Conservation (phyloP, 306 rosid genomes). For the Abrus precatorius region DNA sequence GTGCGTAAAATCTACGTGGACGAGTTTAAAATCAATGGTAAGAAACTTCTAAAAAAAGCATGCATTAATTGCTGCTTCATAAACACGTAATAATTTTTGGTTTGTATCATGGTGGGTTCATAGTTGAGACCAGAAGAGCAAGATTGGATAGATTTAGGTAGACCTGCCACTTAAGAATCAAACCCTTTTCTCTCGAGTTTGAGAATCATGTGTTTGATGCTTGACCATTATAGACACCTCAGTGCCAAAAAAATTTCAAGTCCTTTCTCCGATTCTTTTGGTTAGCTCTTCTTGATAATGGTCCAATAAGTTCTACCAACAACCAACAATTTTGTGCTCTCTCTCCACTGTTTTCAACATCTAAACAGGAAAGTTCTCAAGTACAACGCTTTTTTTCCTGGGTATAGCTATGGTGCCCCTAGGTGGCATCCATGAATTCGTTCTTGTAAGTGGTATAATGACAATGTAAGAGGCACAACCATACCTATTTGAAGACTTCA, state of each 20-base stretch:
- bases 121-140: constrained; percentile 31
- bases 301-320: constrained; percentile 53
- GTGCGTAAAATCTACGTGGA: constrained; percentile 10
- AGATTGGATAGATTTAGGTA: constrained; percentile 55
- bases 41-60: background rate
- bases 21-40: background rate
- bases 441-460: background rate
- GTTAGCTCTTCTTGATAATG: constrained; percentile 48
- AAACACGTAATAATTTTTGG: constrained; percentile 28
- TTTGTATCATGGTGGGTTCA: constrained; percentile 52
- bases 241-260: constrained; percentile 47
- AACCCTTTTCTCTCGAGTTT: constrained; percentile 43
- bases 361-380: constrained; percentile 20
- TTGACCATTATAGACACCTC: constrained; percentile 44
- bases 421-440: background rate
- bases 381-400: constrained; percentile 25
- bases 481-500: background rate
- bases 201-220: constrained; percentile 30
- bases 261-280: constrained; percentile 55
- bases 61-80: constrained; percentile 22
- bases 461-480: background rate
- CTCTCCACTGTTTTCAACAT: constrained; percentile 47
- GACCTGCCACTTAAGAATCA: constrained; percentile 71
- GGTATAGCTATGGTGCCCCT: background rate
- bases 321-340: constrained; percentile 59